Evolutionary conservation across 306 rosid genomes (phyloP).

Genomic region (Begonia peltatifolia): DNA sequence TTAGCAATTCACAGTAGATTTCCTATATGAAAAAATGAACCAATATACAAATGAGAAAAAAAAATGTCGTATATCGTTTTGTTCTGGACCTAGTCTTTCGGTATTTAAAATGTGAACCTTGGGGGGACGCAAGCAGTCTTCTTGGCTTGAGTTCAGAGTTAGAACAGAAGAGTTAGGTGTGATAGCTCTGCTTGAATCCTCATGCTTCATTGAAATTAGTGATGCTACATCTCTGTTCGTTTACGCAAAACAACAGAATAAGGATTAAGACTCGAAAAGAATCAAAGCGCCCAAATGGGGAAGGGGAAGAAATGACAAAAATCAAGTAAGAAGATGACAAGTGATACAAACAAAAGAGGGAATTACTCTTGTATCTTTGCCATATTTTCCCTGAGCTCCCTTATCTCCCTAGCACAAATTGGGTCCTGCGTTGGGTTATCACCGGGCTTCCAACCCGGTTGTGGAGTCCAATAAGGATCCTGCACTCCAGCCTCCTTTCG

Average conservation of each 20-base stretch:
- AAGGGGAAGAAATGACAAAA: background rate
- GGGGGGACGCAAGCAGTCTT: conserved; percentile 14
- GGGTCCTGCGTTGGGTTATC: conserved; percentile 56
- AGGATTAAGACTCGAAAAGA: background rate
- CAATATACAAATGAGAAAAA: background rate
- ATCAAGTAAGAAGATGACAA: background rate
- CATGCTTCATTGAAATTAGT: conserved; percentile 23
- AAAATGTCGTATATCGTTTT: no score
- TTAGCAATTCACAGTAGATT: conserved; percentile 24
- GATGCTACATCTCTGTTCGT: conserved; percentile 27
- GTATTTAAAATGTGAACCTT: conserved; percentile 26
- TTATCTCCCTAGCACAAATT: conserved; percentile 28
- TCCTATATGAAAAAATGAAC: conserved; percentile 25
- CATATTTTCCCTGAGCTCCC: conserved; percentile 46
- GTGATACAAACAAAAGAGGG: background rate
- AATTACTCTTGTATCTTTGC: conserved; percentile 36
- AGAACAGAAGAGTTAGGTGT: conserved; percentile 24
- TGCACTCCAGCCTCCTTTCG: conserved; percentile 66
- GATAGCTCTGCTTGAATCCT: conserved; percentile 21
- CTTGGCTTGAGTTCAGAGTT: conserved; percentile 21
- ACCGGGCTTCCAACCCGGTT: conserved; percentile 72
- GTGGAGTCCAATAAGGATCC: conserved; percentile 87
- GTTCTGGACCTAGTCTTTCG: no score
- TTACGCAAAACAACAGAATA: conserved; percentile 1
- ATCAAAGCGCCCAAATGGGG: background rate